Percentiles rank a stretch among this genome's conserved stretches.
Evolutionary conservation across 345 rosid species (phyloP).

Genomic region (Hevea brasiliensis): DNA sequence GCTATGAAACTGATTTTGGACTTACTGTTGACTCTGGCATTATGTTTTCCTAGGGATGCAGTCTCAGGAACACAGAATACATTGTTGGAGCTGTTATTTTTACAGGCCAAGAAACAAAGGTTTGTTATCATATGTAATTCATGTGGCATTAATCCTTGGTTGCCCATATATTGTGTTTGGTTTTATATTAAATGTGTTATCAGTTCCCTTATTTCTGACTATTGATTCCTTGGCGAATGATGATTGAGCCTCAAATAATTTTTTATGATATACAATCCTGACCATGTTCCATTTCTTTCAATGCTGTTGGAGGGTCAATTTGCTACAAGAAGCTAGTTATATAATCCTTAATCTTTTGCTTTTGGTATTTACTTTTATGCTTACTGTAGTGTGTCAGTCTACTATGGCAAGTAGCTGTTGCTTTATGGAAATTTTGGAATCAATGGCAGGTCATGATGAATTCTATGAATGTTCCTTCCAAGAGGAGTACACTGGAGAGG

Average conservation of each 20-base stretch:
- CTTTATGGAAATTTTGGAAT: conserved; percentile 25
- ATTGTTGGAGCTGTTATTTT: conserved; percentile 88
- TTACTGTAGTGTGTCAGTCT: background rate
- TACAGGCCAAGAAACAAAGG: conserved; percentile 99
- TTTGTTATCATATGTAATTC: conserved; percentile 28
- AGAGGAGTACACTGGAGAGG: conserved; percentile 98
- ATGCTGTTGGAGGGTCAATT: background rate
- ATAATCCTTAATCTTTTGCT: background rate
- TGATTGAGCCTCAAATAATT: no score
- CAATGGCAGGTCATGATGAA: conserved; percentile 95
- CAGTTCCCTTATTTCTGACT: no score
- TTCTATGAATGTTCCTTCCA: conserved; percentile 98
- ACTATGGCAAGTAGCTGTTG: conserved; percentile 16
- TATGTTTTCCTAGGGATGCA: conserved; percentile 77
- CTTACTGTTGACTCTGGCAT: background rate
- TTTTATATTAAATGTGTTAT: no score
- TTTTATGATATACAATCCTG: background rate
- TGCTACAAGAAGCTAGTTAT: conserved; percentile 6
- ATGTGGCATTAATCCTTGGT: no score
- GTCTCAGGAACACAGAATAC: conserved; percentile 94
- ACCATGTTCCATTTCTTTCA: background rate
- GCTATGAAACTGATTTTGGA: conserved; percentile 10
- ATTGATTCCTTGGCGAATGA: no score
- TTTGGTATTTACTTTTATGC: background rate
- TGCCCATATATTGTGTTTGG: no score